Evolutionary conservation across 345 rosid species (phyloP).

Genomic region (Citrus sp.): DNA sequence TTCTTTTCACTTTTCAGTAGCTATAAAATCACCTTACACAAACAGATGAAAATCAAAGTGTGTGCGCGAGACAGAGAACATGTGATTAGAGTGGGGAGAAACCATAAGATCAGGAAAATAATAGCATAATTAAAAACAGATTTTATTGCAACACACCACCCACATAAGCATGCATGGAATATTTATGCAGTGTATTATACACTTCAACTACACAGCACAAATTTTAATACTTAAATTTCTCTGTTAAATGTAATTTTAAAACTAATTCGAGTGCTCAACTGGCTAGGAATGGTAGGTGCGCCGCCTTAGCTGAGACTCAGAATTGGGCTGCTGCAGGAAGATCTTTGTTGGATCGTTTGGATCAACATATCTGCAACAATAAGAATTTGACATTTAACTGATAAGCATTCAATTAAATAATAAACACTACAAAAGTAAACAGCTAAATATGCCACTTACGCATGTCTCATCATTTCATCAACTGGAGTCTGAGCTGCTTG

Average conservation of each 20-base stretch:
- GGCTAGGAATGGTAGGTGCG: slow-evolving; percentile 68
- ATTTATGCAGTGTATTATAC: neutral
- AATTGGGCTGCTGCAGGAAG: slow-evolving; percentile 74
- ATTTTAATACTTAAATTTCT: neutral
- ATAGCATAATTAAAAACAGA: neutral
- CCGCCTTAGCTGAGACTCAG: slow-evolving; percentile 79
- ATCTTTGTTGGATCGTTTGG: slow-evolving; percentile 93
- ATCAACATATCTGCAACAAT: slow-evolving; percentile 76
- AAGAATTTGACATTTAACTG: neutral
- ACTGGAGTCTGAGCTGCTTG: slow-evolving; percentile 89
- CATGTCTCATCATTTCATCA: slow-evolving; percentile 98
- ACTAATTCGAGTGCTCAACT: slow-evolving; percentile 37
- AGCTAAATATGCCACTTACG: slow-evolving; percentile 52
- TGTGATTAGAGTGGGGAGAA: no score
- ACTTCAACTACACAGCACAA: neutral
- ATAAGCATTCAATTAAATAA: neutral
- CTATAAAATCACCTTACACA: no score
- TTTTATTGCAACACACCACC: neutral
- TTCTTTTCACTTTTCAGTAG: no score
- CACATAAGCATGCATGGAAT: neutral
- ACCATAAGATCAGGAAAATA: neutral
- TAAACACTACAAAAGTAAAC: neutral
- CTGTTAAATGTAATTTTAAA: neutral
- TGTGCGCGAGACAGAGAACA: no score
- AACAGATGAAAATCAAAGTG: no score